Percentiles rank a stretch among this genome's conserved stretches.
Evolutionary conservation across 371 early-diverging fungal species (phyloP).

Genomic region (Rhizopus microsporus): DNA sequence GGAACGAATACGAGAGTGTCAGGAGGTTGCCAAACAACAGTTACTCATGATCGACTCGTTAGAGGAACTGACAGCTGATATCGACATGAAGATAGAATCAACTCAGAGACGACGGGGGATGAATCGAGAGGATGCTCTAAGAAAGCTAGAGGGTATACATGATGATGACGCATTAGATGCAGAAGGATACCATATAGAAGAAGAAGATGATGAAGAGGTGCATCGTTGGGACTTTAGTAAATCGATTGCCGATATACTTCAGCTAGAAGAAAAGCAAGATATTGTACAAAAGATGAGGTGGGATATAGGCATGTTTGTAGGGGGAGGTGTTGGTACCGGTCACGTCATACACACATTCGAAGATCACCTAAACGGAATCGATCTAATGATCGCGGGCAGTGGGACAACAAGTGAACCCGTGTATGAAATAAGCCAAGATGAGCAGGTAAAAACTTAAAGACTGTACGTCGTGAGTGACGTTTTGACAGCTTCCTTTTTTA

Average conservation of each 20-base stretch:
- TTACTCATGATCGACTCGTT: conserved; percentile 30
- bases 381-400: conserved; percentile 48
- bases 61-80: conserved; percentile 25
- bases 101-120: conserved; percentile 6
- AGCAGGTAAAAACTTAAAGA: conserved; percentile 2
- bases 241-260: conserved; percentile 31
- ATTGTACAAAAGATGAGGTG: conserved; percentile 42
- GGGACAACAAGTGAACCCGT: conserved; percentile 27
- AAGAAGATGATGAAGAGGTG: conserved; percentile 14
- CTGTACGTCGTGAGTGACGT: neutral
- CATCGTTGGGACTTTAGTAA: conserved; percentile 37
- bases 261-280: conserved; percentile 39
- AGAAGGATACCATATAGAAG: conserved; percentile 2
- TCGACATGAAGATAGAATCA: conserved; percentile 23
- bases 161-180: conserved; percentile 11
- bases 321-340: conserved; percentile 49
- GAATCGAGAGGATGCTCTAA: conserved; percentile 11
- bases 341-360: conserved; percentile 43
- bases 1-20: conserved; percentile 27
- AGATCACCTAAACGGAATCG: conserved; percentile 32
- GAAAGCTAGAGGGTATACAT: too few relatives aligned
- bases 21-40: conserved; percentile 28
- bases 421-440: conserved; percentile 4
- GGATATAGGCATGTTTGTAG: conserved; percentile 50
- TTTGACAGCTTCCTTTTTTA: conserved; percentile 2